Conservation (phyloP, 2,329 filamentous ascomycete species). For the Talaromyces albobiverticillius region DNA sequence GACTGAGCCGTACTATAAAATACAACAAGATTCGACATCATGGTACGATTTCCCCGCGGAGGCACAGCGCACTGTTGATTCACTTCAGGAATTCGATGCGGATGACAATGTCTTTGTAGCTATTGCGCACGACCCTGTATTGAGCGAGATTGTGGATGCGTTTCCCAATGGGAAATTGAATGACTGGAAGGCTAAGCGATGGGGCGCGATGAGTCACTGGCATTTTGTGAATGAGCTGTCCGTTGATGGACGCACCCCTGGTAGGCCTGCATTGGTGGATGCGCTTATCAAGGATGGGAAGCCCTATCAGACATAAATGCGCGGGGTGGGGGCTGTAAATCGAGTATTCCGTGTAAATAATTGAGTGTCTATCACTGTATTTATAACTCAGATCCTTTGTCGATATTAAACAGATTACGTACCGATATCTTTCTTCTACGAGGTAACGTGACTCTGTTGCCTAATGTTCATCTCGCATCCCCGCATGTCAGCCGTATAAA, state of each 20-base stretch:
- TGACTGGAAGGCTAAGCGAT: constrained; percentile 28
- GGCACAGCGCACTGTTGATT: constrained; percentile 23
- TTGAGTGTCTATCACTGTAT: no score
- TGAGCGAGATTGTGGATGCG: constrained; percentile 22
- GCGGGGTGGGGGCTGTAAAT: neutral
- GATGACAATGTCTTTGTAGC: constrained; percentile 28
- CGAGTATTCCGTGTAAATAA: neutral
- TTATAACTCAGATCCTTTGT: no score
- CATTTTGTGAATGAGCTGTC: constrained; percentile 25
- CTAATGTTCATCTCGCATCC: no score
- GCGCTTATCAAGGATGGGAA: constrained; percentile 11
- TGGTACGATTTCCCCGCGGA: constrained; percentile 22
- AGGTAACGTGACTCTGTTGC: no score
- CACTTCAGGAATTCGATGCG: constrained; percentile 27
- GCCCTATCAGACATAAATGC: neutral
- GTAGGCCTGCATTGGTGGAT: constrained; percentile 4
- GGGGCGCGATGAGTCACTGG: constrained; percentile 22
- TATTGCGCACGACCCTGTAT: constrained; percentile 27
- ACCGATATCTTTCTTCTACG: no score
- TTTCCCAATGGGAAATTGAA: constrained; percentile 27
- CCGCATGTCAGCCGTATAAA: no score
- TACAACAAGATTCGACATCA: constrained; percentile 12
- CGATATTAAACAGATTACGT: neutral
- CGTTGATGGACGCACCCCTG: constrained; percentile 10
- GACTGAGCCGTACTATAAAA: constrained; percentile 20